Evolutionary conservation across 306 rosid species (phyloP).

Genomic region (Betula pendula): DNA sequence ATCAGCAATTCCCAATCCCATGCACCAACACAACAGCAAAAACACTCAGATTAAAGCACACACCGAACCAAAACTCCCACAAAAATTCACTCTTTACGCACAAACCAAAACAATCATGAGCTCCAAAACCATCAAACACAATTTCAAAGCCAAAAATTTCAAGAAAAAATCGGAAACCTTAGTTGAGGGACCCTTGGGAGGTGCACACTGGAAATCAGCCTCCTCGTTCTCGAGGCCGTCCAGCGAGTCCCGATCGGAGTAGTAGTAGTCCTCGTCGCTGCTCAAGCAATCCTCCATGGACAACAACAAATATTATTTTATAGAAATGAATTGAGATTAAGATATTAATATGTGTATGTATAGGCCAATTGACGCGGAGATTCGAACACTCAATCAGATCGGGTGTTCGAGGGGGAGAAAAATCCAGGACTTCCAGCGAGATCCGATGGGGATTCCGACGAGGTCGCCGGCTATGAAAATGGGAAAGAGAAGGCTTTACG

Average conservation of each 20-base stretch:
- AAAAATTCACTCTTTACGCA: neutral
- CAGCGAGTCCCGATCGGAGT: constrained; percentile 70
- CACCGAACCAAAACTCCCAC: constrained; percentile 3
- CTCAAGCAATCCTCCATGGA: constrained; percentile 54
- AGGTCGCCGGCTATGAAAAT: constrained; percentile 25
- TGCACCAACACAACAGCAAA: neutral
- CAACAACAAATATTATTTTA: neutral
- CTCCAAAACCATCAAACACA: constrained; percentile 6
- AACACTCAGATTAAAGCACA: constrained; percentile 1
- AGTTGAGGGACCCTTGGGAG: constrained; percentile 58
- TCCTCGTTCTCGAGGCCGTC: constrained; percentile 62
- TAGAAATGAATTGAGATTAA: neutral
- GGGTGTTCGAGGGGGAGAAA: constrained; percentile 30
- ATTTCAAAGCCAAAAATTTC: neutral
- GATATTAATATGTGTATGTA: neutral
- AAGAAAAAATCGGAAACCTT: constrained; percentile 55
- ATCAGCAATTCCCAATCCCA: neutral
- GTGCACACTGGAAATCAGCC: constrained; percentile 35
- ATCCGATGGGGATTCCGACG: constrained; percentile 27
- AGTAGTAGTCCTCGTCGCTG: constrained; percentile 61
- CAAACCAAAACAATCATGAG: neutral
- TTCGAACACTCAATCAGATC: constrained; percentile 30
- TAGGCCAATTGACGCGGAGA: neutral
- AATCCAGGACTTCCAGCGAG: neutral
- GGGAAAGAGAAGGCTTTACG: constrained; percentile 5